Base-by-base conservation (phyloP, 2,329 filamentous ascomycete genomes). In the Aquanectria penicillioides region DNA sequence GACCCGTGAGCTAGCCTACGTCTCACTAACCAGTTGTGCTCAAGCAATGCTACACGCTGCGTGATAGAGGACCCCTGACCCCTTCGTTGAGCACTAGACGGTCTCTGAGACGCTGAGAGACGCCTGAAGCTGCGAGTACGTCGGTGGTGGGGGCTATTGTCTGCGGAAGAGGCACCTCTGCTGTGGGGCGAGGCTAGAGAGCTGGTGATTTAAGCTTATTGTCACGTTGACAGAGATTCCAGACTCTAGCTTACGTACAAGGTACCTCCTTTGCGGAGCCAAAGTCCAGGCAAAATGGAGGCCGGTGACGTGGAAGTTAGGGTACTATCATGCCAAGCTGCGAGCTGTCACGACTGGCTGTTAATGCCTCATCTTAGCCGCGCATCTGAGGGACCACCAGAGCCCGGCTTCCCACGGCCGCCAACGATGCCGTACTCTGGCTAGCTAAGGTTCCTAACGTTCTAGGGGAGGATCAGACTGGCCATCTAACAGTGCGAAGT, bases 201-300 rank as follows among this genome's bases (percentile, higher is more conserved):
- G 64, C 59, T 50, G 66, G 66, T 53, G 61, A 69, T 69, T 69
- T 69, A 69, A 69, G 66, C 66, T 69, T 69, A 69, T 68, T 69
- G 57, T 67, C 47, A 58, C 43, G 55, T 64, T 62, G 49, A 29
- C 54, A 50, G 57, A 61, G 66, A 65, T 58, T 64, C 57, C 52
- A 55, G 59, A 67, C 44, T 57, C 31, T 17, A 51, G 40, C 51
- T 68, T 69, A 68, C 66, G 66, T 68, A 68, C 58, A 52, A 66
- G 54, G 64, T 68, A 69, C 56, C 64, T 62, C 37, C 18, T 50
- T 58, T 64, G 53, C 46, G 49, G 53, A 56, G 51, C 36, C 15
- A 52, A 17, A 44, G 69, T 69, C 66, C 68, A 66, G 66, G 69
- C 69, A 44, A 44, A 60, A 51, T 58, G 23, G 52, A 57, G 13